Conservation (phyloP, 225 moss, liverwort and hornwort genomes). For the Takakia lepidozioides region DNA sequence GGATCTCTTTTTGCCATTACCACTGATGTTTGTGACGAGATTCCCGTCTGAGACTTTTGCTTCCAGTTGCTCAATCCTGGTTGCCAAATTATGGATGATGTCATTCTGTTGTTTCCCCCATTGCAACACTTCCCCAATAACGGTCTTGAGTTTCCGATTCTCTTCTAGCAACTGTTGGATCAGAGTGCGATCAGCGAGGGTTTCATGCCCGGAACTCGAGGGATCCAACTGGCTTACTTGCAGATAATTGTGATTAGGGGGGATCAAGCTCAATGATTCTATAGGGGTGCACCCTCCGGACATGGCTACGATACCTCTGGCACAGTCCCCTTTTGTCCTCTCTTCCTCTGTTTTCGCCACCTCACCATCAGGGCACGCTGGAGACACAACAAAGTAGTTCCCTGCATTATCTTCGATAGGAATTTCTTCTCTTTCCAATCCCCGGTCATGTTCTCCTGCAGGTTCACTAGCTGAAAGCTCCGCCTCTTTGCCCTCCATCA, state of each 20-base stretch:
- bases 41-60: neutral
- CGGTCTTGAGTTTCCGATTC: conserved; percentile 33
- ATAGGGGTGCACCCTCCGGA: neutral
- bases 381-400: neutral
- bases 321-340: neutral
- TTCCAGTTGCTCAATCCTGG: conserved; percentile 28
- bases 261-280: neutral
- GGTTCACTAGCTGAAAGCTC: too few relatives aligned
- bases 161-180: conserved; percentile 33
- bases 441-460: too few relatives aligned
- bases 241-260: neutral
- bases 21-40: neutral
- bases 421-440: neutral
- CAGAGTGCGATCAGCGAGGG: conserved; percentile 27
- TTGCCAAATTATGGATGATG: conserved; percentile 19
- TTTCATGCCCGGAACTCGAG: conserved; percentile 2
- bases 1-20: conserved; percentile 6
- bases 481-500: too few relatives aligned
- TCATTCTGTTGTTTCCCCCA: conserved; percentile 26
- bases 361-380: neutral
- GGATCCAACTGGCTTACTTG: conserved; percentile 9
- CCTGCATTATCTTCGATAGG: neutral
- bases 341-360: neutral
- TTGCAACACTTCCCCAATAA: conserved; percentile 20
- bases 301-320: neutral